Percentiles rank a stretch among this genome's conserved stretches.
Conservation (phyloP, 371 early-diverging fungal species). For the Mortierella sp. region DNA sequence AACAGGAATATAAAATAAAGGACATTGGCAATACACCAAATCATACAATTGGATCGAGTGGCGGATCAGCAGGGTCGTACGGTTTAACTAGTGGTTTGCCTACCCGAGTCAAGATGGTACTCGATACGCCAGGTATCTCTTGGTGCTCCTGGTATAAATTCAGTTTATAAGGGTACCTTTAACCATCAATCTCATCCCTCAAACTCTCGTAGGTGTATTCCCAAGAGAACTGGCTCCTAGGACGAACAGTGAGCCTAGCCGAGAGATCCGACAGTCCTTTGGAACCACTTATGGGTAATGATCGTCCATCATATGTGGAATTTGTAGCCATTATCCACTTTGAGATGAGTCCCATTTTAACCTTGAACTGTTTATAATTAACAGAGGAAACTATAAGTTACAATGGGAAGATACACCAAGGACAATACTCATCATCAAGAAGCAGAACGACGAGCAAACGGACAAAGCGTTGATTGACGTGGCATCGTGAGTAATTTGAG, state of each 20-base stretch:
- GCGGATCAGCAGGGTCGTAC: slow-evolving; percentile 12
- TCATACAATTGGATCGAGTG: neutral
- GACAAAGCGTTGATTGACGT: slow-evolving; percentile 76
- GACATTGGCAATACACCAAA: neutral
- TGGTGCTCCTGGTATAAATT: neutral
- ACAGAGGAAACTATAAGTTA: slow-evolving; percentile 69
- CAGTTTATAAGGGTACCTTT: neutral
- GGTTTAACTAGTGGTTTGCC: slow-evolving; percentile 41
- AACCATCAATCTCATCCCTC: neutral
- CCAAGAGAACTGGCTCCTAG: slow-evolving; percentile 36
- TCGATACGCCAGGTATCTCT: slow-evolving; percentile 49
- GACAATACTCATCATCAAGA: slow-evolving; percentile 83
- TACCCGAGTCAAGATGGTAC: slow-evolving; percentile 44
- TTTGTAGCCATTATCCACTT: neutral
- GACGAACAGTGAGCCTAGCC: slow-evolving; percentile 31
- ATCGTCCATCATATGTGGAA: neutral
- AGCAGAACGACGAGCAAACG: slow-evolving; percentile 76
- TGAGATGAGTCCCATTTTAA: neutral
- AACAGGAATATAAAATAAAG: neutral
- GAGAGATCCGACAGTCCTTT: slow-evolving; percentile 67
- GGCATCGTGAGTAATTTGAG: slow-evolving; percentile 61
- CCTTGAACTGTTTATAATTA: neutral
- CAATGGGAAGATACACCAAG: slow-evolving; percentile 78
- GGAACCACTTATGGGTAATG: slow-evolving; percentile 73
- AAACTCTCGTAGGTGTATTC: slow-evolving; percentile 24